phyloP scores from a whole-genome alignment of 2,329 filamentous ascomycete species.

The Venturia oleaginea region DNA sequence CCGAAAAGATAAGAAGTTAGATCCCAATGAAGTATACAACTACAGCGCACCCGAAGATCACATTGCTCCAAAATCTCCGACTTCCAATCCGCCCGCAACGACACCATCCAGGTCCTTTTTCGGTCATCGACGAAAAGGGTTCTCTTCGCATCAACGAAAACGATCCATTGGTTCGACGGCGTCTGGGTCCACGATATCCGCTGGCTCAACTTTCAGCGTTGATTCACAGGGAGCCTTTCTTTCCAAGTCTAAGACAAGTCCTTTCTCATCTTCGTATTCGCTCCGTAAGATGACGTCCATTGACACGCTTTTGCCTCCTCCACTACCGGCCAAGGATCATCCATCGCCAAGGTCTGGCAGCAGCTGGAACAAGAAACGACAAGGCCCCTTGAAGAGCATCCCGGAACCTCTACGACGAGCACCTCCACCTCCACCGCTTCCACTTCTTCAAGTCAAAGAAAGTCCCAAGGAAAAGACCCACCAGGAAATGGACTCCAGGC shows the following conservation, averaged over 20 bases:
- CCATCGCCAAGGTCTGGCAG: neutral
- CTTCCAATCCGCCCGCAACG: neutral
- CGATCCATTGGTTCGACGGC: neutral
- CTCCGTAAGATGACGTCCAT: neutral
- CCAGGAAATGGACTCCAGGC: neutral
- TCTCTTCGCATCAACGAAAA: neutral
- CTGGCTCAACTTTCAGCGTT: neutral
- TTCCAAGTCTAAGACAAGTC: neutral
- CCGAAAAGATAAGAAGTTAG: constrained; percentile 43
- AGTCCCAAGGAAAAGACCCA: constrained; percentile 22
- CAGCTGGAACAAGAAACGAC: neutral
- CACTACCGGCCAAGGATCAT: neutral
- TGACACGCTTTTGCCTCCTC: neutral
- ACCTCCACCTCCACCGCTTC: constrained; percentile 23
- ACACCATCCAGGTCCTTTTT: constrained; percentile 6
- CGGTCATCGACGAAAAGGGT: neutral
- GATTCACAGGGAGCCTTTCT: neutral
- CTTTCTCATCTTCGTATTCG: neutral
- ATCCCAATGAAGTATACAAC: constrained; percentile 62
- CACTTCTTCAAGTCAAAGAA: constrained; percentile 36
- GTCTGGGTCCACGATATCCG: constrained; percentile 1
- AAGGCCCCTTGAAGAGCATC: neutral
- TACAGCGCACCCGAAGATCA: constrained; percentile 59
- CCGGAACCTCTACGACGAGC: constrained; percentile 3
- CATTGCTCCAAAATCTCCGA: neutral